Conservation (phyloP, 345 rosid genomes). For the Populus davidiana region DNA sequence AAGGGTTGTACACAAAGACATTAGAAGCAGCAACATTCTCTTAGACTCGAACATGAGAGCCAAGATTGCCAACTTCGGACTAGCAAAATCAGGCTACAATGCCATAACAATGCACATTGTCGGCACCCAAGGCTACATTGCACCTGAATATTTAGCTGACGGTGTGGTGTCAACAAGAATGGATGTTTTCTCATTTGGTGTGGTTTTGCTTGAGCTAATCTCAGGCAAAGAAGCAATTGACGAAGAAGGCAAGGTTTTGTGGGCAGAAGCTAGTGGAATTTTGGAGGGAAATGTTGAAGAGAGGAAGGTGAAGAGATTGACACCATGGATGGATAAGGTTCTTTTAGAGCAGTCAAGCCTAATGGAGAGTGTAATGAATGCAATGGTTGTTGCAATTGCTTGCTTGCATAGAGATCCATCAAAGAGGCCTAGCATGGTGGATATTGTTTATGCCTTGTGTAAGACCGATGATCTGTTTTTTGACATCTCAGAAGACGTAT, state of each 20-base stretch:
- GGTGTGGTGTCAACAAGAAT: slow-evolving; percentile 62
- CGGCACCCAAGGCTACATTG: slow-evolving; percentile 75
- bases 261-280: slow-evolving; percentile 33
- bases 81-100: slow-evolving; percentile 75
- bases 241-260: slow-evolving; percentile 45
- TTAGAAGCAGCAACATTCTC: slow-evolving; percentile 63
- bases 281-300: slow-evolving; percentile 40
- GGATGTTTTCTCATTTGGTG: slow-evolving; percentile 73
- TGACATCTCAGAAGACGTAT: slow-evolving; percentile 46
- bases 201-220: slow-evolving; percentile 64
- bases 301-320: slow-evolving; percentile 29
- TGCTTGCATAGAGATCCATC: slow-evolving; percentile 50
- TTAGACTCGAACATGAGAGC: slow-evolving; percentile 60
- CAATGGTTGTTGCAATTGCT: slow-evolving; percentile 47
- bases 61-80: slow-evolving; percentile 67
- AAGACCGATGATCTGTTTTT: slow-evolving; percentile 48
- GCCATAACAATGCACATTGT: slow-evolving; percentile 72
- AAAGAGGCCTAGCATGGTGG: slow-evolving; percentile 63
- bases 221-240: slow-evolving; percentile 53
- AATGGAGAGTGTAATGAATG: slow-evolving; percentile 48
- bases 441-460: slow-evolving; percentile 55
- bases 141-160: slow-evolving; percentile 59
- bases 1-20: slow-evolving; percentile 68
- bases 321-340: slow-evolving; percentile 40
- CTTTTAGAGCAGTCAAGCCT: slow-evolving; percentile 35